Percentiles rank a stretch among this genome's conserved stretches.
Conservation (phyloP, 2,329 filamentous ascomycete genomes). For the Alternaria triticina region DNA sequence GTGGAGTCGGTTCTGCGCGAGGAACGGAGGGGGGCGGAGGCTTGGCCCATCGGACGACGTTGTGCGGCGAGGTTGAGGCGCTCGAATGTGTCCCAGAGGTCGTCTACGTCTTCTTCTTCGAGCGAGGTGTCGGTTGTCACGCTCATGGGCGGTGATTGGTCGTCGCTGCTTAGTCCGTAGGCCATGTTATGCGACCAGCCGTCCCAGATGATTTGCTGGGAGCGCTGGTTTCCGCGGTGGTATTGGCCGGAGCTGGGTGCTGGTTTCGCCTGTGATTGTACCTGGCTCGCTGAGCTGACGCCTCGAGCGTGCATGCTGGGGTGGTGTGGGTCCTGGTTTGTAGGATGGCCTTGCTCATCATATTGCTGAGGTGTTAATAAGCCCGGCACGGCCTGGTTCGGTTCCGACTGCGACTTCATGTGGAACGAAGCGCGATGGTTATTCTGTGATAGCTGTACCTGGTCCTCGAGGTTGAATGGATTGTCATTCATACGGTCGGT, state of each 20-base stretch:
- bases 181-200: conserved; percentile 43
- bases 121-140: conserved; percentile 39
- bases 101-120: conserved; percentile 46
- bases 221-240: conserved; percentile 33
- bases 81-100: conserved; percentile 44
- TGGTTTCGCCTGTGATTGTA: conserved; percentile 34
- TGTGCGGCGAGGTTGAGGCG: conserved; percentile 17
- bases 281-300: conserved; percentile 44
- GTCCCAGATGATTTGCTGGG: conserved; percentile 40
- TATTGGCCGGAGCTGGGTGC: conserved; percentile 28
- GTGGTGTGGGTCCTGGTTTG: conserved; percentile 37
- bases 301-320: conserved; percentile 42
- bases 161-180: conserved; percentile 38
- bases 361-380: conserved; percentile 46
- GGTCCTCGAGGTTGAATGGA: conserved; percentile 59
- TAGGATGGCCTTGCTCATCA: conserved; percentile 44
- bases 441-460: conserved; percentile 46
- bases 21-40: conserved; percentile 16
- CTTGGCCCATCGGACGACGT: conserved; percentile 18
- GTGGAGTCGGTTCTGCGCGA: conserved; percentile 25
- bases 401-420: conserved; percentile 50
- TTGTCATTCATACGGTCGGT: conserved; percentile 53
- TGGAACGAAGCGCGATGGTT: conserved; percentile 49
- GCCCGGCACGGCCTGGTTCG: conserved; percentile 46
- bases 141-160: conserved; percentile 40